Evolutionary conservation across 2,329 filamentous ascomycete genomes (phyloP).

Genomic region (Pseudogymnoascus sp.): DNA sequence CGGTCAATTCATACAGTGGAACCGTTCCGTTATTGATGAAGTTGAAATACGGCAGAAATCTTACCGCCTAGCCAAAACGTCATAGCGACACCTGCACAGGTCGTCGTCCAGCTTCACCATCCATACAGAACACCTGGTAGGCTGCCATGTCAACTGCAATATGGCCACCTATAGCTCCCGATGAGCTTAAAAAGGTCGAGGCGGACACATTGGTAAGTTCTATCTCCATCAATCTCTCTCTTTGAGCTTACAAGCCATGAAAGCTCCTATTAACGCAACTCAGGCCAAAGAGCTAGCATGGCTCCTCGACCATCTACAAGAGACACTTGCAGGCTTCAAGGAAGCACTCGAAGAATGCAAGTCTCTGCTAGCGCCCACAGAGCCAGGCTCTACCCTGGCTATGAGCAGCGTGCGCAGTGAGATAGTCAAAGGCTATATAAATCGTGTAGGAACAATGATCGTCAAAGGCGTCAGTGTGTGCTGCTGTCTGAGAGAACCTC

Average conservation of each 20-base stretch:
- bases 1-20: not conserved
- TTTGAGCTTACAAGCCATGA: not conserved
- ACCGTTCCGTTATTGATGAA: not conserved
- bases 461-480: constrained; percentile 68
- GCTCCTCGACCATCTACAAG: constrained; percentile 30
- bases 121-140: constrained; percentile 1
- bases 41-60: constrained; percentile 6
- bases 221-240: constrained; percentile 1
- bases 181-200: constrained; percentile 24
- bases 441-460: constrained; percentile 80
- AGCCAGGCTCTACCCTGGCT: constrained; percentile 81
- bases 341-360: constrained; percentile 71
- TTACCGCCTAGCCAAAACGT: constrained; percentile 5
- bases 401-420: constrained; percentile 83
- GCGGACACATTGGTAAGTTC: constrained; percentile 25
- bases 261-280: constrained; percentile 11
- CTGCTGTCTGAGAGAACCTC: not conserved
- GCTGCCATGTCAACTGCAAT: constrained; percentile 20
- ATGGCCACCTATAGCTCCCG: constrained; percentile 24
- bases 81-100: constrained; percentile 1
- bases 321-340: constrained; percentile 22
- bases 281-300: constrained; percentile 29
- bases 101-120: constrained; percentile 4
- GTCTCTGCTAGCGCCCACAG: constrained; percentile 72
- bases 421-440: constrained; percentile 85